These are phyloP conservation scores for Lentinula sp. DNA, from an alignment of 768 basidiomycete species.

Conservation along the genomic window DNA sequence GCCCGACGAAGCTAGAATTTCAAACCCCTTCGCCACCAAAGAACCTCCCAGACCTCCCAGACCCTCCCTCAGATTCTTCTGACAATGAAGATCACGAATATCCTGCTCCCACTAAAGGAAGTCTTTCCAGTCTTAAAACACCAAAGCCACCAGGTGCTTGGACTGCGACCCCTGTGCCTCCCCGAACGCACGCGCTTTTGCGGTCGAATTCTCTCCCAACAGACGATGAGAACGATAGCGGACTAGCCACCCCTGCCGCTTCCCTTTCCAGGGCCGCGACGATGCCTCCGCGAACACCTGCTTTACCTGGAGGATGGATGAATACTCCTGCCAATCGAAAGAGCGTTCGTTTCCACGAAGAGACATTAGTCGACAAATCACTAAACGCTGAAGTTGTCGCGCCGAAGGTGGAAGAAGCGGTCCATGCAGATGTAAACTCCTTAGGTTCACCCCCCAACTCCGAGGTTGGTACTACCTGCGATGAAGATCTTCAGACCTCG, in stretches of 20 bases:
- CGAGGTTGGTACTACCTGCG: not conserved
- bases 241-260: conserved; percentile 39
- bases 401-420: not conserved
- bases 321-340: conserved; percentile 51
- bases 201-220: conserved; percentile 14
- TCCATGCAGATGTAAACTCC: not conserved
- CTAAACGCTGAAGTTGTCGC: not conserved
- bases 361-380: not conserved
- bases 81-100: conserved; percentile 36
- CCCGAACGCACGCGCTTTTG: not conserved
- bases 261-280: conserved; percentile 45
- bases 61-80: conserved; percentile 52
- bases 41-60: conserved; percentile 62
- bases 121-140: conserved; percentile 30
- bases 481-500: not conserved
- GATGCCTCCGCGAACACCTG: conserved; percentile 51
- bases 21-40: conserved; percentile 60
- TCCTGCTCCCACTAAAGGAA: conserved; percentile 18
- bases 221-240: conserved; percentile 22
- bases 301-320: conserved; percentile 65
- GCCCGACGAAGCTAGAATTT: conserved; percentile 40
- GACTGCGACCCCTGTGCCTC: conserved; percentile 23
- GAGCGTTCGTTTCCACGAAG: conserved; percentile 57
- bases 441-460: not conserved
- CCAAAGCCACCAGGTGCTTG: conserved; percentile 37